These are phyloP conservation scores for Blastocystis sp. DNA, from an alignment of 352 stramenopile genomes.

Conservation along the genomic window DNA sequence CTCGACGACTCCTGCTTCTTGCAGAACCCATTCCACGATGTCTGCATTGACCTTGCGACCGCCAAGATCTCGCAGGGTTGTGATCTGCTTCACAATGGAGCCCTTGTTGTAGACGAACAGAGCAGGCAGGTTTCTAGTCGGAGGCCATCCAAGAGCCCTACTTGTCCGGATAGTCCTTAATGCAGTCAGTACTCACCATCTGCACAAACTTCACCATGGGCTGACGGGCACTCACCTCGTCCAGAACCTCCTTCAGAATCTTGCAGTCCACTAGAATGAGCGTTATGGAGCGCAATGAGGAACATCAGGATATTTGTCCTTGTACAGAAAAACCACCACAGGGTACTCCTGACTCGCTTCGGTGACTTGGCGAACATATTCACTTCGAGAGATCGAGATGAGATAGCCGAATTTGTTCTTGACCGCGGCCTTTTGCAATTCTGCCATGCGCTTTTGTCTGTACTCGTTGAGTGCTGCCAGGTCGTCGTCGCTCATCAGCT, in stretches of 20 bases:
- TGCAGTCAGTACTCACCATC: slow-evolving; percentile 78
- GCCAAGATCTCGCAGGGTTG: slow-evolving; percentile 78
- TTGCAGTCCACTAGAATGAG: slow-evolving; percentile 76
- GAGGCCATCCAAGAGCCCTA: neutral
- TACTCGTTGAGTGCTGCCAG: slow-evolving; percentile 58
- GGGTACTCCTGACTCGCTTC: slow-evolving; percentile 73
- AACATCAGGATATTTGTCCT: slow-evolving; percentile 66
- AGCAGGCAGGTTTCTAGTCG: slow-evolving; percentile 75
- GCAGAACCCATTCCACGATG: slow-evolving; percentile 76
- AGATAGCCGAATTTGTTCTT: slow-evolving; percentile 79
- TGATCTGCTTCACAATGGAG: slow-evolving; percentile 76
- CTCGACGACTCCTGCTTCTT: slow-evolving; percentile 72
- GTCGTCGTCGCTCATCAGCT: slow-evolving; percentile 60
- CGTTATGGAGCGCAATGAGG: neutral
- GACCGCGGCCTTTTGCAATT: slow-evolving; percentile 24
- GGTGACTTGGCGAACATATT: slow-evolving; percentile 83
- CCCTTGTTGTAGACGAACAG: slow-evolving; percentile 85
- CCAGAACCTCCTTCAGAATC: slow-evolving; percentile 79
- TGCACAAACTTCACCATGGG: slow-evolving; percentile 84
- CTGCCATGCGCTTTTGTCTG: slow-evolving; percentile 59
- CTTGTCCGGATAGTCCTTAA: slow-evolving; percentile 81
- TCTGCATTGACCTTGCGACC: slow-evolving; percentile 62
- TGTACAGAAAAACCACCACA: slow-evolving; percentile 82
- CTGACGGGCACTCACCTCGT: slow-evolving; percentile 75
- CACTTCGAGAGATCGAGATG: slow-evolving; percentile 80